Evolutionary conservation across 1,139 yeast species (phyloP), one percentile per base, ranked within the genome.

Genomic region (Arxiozyma bovina): DNA sequence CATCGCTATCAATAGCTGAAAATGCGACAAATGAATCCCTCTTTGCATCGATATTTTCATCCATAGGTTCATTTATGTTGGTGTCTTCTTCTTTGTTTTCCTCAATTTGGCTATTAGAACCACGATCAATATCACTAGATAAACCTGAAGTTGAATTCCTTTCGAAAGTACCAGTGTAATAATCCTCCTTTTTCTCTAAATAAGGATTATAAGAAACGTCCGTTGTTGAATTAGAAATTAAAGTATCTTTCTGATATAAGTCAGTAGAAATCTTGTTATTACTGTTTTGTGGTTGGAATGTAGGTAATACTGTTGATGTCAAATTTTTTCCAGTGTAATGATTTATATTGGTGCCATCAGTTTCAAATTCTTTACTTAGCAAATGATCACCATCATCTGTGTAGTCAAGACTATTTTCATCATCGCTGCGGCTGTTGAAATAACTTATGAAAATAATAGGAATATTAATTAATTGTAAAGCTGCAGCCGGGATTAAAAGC

Each of bases 401-500:
- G 4, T 43, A 49, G n/a, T 45, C 50, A 18, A 45, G 25, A 17
- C 30, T 38, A n/a, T 48, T 46, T n/a, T 27, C 62, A 2, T 62
- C 63, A 18, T 61, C 61, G 15, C 65, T 67, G 2, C 63, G 65
- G 34, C 73, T 78, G 2, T 55, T 51, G 3, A 70, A 69, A 56
- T 71, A 71, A 42, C 66, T 70, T 50, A 71, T 54, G 25, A 71
- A 73, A 11, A 69, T 61, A 51, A 72, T 53, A 30, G 74, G 75
- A 23, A 83, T 64, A 54, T 82, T 78, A 1, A 75, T 57, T 56
- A 85, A 67, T 51, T 77, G 74, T 48, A 82, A 70, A 1, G 77
- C 85, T 1, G 87, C 84, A 2, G 87, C 76, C 1, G 86, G 89
- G 42, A 85, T 74, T 55, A 83, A 72, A 42, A 83, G 70, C 91